Evolutionary conservation across 768 basidiomycete species (phyloP), one percentile per base, ranked within the genome.

Genomic region (Pisolithus microcarpus): DNA sequence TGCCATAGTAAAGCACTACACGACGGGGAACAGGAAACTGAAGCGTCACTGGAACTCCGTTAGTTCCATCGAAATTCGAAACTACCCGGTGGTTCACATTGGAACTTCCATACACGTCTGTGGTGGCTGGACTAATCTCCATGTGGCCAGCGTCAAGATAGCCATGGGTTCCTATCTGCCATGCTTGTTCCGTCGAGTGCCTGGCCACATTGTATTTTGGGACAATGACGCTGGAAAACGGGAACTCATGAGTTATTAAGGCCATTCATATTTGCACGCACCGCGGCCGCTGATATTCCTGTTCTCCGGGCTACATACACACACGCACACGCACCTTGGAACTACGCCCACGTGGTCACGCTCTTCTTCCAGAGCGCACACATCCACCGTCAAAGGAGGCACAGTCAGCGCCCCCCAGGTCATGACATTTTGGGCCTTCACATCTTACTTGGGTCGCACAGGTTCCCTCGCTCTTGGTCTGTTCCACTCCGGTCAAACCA

Each of bases 401-500:
- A 46, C 45, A 24, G 48, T 26, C 15, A 42, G 46, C 39, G 45
- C 43, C 46, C 15, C 19, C 39, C 9, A 30, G 9, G 10, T 26
- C 24, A 44, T 26, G 49, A 48, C 43, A 31, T 38, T 28, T 52
- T 40, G 46, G 24, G 34, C 26, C 36, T 8, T 10, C 51, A 51
- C 44, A 19, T 40, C 31, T 37, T 28, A 53, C 40, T 38, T 42
- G 15, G 19, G 28, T 18, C 42, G 49, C 43, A 26, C 34, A 15
- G 34, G 13, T 15, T 5, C 11, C 24, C 43, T 26, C 16, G 37
- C 24, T 42, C 19, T 34, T 38, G 26, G 5, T 28, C 23, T 16
- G 16, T 1, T 28, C 16, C 36, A 36, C 31, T 11, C 18, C 45
- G 37, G 30, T 21, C 26, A 9, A 44, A 18, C 16, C 43, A 15